These are phyloP conservation scores for Fusarium tupiense DNA, from an alignment of 2,329 filamentous ascomycete genomes.

Conservation along the genomic window DNA sequence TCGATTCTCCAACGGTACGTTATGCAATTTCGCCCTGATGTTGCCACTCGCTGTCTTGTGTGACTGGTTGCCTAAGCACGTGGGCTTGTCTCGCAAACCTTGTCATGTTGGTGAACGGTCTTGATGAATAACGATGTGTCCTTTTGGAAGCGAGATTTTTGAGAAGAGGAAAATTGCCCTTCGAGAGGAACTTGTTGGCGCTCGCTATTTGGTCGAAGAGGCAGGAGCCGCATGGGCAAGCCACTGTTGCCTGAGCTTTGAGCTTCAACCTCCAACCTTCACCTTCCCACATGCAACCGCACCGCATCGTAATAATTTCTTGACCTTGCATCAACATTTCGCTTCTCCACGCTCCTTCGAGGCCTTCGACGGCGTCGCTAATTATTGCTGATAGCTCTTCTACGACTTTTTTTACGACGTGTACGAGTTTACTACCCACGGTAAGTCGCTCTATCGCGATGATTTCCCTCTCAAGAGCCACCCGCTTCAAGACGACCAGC, in stretches of 20 bases:
- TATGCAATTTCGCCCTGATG: background rate
- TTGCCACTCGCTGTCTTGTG: background rate
- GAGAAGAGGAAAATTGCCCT: background rate
- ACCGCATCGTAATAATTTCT: background rate
- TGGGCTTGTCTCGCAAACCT: background rate
- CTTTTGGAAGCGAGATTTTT: background rate
- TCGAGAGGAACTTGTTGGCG: background rate
- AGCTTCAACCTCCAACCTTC: background rate
- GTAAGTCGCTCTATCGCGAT: slow-evolving; percentile 25
- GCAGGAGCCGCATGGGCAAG: slow-evolving; percentile 5
- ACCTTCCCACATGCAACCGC: background rate
- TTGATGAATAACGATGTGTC: background rate
- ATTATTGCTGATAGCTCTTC: slow-evolving; percentile 35
- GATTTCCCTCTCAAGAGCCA: background rate
- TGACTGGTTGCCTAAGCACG: background rate
- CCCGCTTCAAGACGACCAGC: background rate
- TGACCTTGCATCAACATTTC: background rate
- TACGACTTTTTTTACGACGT: slow-evolving; percentile 44
- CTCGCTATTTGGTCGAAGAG: background rate
- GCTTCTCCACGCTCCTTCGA: background rate
- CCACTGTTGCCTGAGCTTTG: background rate
- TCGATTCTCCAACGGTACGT: slow-evolving; percentile 39
- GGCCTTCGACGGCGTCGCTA: slow-evolving; percentile 18
- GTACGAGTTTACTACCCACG: slow-evolving; percentile 43
- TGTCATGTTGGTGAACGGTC: background rate